Conservation (phyloP, 169 alveolate genomes). For the Babesia sp. region DNA sequence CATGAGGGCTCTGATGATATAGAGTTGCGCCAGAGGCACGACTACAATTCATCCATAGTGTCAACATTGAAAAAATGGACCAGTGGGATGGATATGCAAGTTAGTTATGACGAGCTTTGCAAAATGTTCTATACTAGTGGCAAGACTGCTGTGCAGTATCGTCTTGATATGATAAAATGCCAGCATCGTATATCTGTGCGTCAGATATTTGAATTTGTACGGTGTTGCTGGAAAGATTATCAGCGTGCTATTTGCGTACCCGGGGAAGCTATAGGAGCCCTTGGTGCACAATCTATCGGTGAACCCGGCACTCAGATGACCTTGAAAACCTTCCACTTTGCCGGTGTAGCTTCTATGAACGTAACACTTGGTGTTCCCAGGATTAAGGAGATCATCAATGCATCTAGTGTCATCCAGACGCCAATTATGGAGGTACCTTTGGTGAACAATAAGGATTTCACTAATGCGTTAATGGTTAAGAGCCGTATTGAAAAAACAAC, state of each 20-base stretch:
- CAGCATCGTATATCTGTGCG: conserved; percentile 71
- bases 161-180: conserved; percentile 38
- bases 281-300: conserved; percentile 98
- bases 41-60: conserved; percentile 7
- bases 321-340: conserved; percentile 98
- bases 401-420: conserved; percentile 92
- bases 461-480: conserved; percentile 86
- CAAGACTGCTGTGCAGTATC: neutral
- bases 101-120: conserved; percentile 10
- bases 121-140: conserved; percentile 8
- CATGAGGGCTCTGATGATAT: conserved; percentile 13
- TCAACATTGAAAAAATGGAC: conserved; percentile 5
- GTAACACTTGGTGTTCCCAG: conserved; percentile 99
- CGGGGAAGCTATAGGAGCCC: conserved; percentile 99
- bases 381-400: conserved; percentile 97
- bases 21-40: neutral
- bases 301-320: conserved; percentile 99
- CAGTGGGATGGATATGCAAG: neutral
- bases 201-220: conserved; percentile 84
- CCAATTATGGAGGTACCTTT: conserved; percentile 93
- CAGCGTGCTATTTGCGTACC: conserved; percentile 90
- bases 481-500: conserved; percentile 87
- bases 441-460: conserved; percentile 64
- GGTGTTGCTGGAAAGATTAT: conserved; percentile 89
- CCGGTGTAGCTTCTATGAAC: conserved; percentile 97